phyloP scores from a whole-genome alignment of 177 flowering plant genomes.

The Vitis hybrid region DNA sequence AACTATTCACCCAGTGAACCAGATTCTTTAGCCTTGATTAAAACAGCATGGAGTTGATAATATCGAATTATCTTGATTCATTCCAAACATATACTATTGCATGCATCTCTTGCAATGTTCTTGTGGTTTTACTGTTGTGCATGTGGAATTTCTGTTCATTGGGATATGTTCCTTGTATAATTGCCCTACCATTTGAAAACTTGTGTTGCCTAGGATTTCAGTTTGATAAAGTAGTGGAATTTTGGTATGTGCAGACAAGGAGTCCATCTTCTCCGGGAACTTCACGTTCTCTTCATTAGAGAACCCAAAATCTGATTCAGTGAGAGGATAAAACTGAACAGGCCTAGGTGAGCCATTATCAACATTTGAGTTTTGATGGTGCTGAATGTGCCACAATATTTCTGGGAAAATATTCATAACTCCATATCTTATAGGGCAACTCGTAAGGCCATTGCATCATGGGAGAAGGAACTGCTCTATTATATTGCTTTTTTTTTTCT shows the following conservation, averaged over 20 bases:
- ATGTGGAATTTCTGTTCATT: background rate
- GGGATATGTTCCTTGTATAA: background rate
- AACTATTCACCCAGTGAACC: too few species aligned
- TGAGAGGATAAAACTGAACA: constrained; percentile 2
- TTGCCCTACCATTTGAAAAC: background rate
- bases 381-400: background rate
- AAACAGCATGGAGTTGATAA: background rate
- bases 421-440: too few species aligned
- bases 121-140: background rate
- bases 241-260: constrained; percentile 59
- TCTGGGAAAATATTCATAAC: too few species aligned
- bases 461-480: too few species aligned
- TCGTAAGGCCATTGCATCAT: too few species aligned
- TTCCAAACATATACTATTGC: background rate
- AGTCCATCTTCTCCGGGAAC: constrained; percentile 84
- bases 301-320: constrained; percentile 13
- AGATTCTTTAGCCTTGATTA: background rate
- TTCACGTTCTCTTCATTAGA: constrained; percentile 72
- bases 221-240: constrained; percentile 7
- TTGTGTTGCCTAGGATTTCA: background rate
- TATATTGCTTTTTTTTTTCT: too few species aligned
- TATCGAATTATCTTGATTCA: background rate
- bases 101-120: background rate
- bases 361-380: background rate
- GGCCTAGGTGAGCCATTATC: background rate